Percentiles rank a stretch among this genome's conserved stretches.
Evolutionary conservation across 2,329 filamentous ascomycete genomes (phyloP).

Genomic region (Aspergillus texensis): DNA sequence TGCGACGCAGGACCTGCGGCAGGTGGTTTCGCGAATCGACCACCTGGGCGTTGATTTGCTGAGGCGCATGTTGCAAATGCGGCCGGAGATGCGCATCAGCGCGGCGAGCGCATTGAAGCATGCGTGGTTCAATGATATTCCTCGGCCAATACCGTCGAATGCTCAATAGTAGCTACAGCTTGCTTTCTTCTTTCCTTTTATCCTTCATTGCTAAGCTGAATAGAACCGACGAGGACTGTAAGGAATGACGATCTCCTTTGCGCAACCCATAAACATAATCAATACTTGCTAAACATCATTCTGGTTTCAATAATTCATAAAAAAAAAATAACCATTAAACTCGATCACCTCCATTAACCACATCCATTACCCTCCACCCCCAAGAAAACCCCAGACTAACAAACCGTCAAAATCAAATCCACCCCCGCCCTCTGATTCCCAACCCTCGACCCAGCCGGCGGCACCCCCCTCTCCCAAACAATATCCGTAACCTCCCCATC

Average conservation of each 20-base stretch:
- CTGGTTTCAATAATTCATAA: background rate
- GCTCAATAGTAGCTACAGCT: background rate
- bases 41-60: constrained; percentile 80
- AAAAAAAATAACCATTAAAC: background rate
- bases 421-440: constrained; percentile 21
- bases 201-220: background rate
- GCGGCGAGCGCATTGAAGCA: constrained; percentile 82
- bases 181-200: background rate
- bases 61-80: constrained; percentile 81
- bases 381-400: constrained; percentile 14
- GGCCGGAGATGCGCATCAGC: constrained; percentile 83
- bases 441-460: constrained; percentile 34
- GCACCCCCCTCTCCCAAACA: constrained; percentile 36
- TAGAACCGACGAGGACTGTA: background rate
- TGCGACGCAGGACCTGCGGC: constrained; percentile 80
- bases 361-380: background rate
- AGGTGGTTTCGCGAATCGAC: constrained; percentile 84
- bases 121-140: constrained; percentile 69
- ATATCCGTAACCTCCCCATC: constrained; percentile 21
- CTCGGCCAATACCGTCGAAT: background rate
- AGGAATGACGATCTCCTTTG: background rate
- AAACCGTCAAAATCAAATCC: constrained; percentile 32
- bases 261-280: background rate
- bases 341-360: background rate
- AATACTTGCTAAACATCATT: background rate